phyloP scores from a whole-genome alignment of 805 yeast genomes.

The Lachancea quebecensis region DNA sequence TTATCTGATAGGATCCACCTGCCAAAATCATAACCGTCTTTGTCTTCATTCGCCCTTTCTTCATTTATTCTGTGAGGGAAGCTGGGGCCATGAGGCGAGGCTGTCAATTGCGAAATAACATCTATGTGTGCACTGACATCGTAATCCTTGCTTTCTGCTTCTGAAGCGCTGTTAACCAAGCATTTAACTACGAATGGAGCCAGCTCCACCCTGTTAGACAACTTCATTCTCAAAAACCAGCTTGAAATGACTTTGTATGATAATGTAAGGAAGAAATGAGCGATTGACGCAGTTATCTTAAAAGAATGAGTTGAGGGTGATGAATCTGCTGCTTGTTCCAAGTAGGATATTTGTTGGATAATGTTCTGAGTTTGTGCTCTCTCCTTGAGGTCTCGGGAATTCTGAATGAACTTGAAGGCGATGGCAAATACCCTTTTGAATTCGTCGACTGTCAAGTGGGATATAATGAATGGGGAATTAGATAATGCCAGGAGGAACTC shows the following conservation, averaged over 20 bases:
- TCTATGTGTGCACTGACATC: constrained; percentile 61
- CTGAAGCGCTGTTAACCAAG: constrained; percentile 37
- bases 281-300: constrained; percentile 43
- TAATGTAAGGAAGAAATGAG: constrained; percentile 53
- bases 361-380: constrained; percentile 8
- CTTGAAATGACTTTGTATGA: constrained; percentile 63
- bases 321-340: constrained; percentile 46
- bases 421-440: constrained; percentile 76
- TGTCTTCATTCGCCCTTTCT: constrained; percentile 22
- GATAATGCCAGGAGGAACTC: constrained; percentile 67
- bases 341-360: constrained; percentile 17
- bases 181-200: constrained; percentile 59
- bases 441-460: constrained; percentile 71
- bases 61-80: constrained; percentile 26
- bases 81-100: constrained; percentile 52
- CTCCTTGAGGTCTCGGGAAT: constrained; percentile 46
- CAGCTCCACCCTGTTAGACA: constrained; percentile 50
- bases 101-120: constrained; percentile 59
- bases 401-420: constrained; percentile 71
- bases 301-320: constrained; percentile 46
- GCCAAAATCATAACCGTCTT: constrained; percentile 21
- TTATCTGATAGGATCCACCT: constrained; percentile 60
- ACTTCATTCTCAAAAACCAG: constrained; percentile 63
- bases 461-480: constrained; percentile 56
- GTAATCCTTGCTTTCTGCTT: constrained; percentile 33